These are phyloP conservation scores for Oryza glumipatula DNA, from an alignment of 176 grass and related monocot species.

Conservation along the genomic window DNA sequence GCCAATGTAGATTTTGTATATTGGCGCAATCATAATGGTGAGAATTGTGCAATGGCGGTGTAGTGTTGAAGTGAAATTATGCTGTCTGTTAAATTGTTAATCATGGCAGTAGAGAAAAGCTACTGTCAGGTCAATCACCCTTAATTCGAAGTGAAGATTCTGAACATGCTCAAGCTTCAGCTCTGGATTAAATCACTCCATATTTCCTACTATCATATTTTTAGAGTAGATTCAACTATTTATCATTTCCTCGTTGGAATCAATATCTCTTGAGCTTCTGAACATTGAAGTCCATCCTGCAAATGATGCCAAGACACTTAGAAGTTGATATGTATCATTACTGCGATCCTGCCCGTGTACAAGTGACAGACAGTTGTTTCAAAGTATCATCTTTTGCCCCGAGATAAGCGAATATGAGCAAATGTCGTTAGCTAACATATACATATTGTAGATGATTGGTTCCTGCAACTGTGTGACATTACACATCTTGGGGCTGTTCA, in stretches of 20 bases:
- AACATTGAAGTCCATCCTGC: constrained; percentile 2
- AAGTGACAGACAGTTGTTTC: neutral
- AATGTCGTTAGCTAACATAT: neutral
- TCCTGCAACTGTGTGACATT: neutral
- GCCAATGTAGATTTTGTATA: constrained; percentile 14
- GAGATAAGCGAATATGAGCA: neutral
- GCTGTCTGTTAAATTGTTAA: neutral
- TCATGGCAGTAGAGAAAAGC: neutral
- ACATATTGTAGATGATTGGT: neutral
- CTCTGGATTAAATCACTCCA: neutral
- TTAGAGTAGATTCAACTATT: neutral
- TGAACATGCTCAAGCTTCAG: neutral
- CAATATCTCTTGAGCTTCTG: neutral
- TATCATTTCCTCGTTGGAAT: constrained; percentile 13
- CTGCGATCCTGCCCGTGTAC: neutral
- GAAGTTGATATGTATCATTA: neutral
- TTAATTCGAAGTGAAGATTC: neutral
- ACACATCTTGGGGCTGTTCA: neutral
- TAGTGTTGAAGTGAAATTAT: neutral
- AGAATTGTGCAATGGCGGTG: neutral
- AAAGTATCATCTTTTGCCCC: neutral
- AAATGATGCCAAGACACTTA: neutral
- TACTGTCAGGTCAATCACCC: neutral
- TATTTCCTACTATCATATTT: neutral
- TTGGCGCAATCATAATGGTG: neutral